Conservation (phyloP, 768 basidiomycete genomes). For the Tylopilus subfusipes region DNA sequence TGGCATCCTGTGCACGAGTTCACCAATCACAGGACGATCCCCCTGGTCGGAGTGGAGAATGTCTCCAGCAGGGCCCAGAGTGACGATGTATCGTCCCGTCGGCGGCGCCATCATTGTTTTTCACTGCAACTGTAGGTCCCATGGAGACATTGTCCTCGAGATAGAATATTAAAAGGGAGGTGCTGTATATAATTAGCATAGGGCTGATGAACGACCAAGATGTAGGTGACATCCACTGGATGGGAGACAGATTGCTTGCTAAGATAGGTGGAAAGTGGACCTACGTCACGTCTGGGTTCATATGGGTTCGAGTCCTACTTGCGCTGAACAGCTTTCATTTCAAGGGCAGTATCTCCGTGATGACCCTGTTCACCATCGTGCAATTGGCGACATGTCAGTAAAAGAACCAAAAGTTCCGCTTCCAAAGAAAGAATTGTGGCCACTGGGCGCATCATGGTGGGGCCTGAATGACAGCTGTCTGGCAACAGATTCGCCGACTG, state of each 20-base stretch:
- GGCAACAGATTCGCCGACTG: not conserved
- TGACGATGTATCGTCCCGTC: not conserved
- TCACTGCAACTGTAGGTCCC: not conserved
- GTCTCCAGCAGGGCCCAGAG: not conserved
- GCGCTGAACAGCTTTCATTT: not conserved
- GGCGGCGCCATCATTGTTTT: not conserved
- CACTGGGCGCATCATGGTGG: not conserved
- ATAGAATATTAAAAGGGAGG: not conserved
- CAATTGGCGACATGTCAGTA: not conserved
- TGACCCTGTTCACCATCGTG: not conserved
- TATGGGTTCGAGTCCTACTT: not conserved
- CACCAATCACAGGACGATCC: not conserved
- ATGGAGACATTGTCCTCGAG: conserved; percentile 6
- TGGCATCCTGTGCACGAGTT: not conserved
- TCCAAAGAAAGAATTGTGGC: not conserved
- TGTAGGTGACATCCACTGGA: not conserved
- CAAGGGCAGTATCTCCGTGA: not conserved
- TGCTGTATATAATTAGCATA: not conserved
- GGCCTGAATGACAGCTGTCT: not conserved
- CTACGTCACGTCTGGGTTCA: not conserved
- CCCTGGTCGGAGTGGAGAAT: not conserved
- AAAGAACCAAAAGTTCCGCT: not conserved
- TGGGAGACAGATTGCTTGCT: not conserved
- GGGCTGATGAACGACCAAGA: not conserved
- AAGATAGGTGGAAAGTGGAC: not conserved